A percentile compares a stretch with the other conserved stretches of the same genome.
Evolutionary conservation across 2,329 filamentous ascomycete species (phyloP).

Genomic region (Iodosphaeria phyllophila): DNA sequence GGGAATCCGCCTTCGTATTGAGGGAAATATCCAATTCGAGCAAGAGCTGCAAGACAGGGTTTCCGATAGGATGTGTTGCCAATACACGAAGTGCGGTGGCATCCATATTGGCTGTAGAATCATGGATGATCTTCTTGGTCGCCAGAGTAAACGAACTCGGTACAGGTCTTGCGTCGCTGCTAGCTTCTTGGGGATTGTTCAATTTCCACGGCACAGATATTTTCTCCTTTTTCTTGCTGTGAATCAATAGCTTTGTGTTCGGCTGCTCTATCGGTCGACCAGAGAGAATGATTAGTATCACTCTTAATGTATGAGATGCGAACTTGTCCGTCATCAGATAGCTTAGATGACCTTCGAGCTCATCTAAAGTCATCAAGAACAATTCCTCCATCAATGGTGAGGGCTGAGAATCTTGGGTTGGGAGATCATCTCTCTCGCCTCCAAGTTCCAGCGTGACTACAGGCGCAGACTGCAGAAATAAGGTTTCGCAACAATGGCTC

Average conservation of each 20-base stretch:
- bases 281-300: constrained; percentile 69
- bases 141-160: constrained; percentile 64
- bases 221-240: constrained; percentile 85
- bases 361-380: constrained; percentile 67
- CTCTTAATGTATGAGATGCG: constrained; percentile 77
- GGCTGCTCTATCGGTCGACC: constrained; percentile 60
- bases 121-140: constrained; percentile 63
- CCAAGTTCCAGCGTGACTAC: constrained; percentile 57
- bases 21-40: constrained; percentile 69
- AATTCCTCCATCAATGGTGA: constrained; percentile 61
- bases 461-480: constrained; percentile 71
- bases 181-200: constrained; percentile 22
- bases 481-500: constrained; percentile 87
- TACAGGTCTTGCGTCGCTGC: constrained; percentile 40
- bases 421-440: constrained; percentile 24
- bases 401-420: constrained; percentile 24
- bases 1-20: constrained; percentile 47
- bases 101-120: constrained; percentile 58
- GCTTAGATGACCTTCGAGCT: constrained; percentile 70
- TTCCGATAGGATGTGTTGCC: constrained; percentile 76
- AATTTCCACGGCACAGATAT: constrained; percentile 42
- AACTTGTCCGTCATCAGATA: constrained; percentile 75
- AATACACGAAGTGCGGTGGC: constrained; percentile 65
- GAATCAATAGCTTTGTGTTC: constrained; percentile 54
- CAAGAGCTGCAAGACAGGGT: constrained; percentile 80